A percentile compares a stretch with the other conserved stretches of the same genome.
phyloP scores from a whole-genome alignment of 2,329 filamentous ascomycete species.

The Aspergillus sp. region DNA sequence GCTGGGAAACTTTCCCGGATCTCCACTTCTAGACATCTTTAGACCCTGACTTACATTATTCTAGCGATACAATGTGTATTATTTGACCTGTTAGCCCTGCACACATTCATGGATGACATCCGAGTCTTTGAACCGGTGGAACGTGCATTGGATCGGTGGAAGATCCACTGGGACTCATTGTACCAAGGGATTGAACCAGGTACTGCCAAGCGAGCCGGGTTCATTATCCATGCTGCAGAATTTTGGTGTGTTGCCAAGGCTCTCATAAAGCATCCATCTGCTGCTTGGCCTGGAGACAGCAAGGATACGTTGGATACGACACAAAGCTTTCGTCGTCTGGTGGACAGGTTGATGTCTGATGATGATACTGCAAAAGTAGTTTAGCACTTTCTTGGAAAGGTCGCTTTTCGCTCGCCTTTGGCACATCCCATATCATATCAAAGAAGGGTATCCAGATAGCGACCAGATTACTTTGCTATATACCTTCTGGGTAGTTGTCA shows the following conservation, averaged over 20 bases:
- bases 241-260: constrained; percentile 5
- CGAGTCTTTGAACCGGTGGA: neutral
- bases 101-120: neutral
- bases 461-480: too few relatives aligned
- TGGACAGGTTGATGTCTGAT: neutral
- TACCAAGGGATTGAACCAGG: neutral
- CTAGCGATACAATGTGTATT: neutral
- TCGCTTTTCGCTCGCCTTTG: too few relatives aligned
- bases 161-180: neutral
- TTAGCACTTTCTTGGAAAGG: too few relatives aligned
- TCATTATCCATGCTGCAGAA: constrained; percentile 1
- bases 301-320: neutral
- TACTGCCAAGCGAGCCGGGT: neutral
- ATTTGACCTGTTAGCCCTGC: neutral
- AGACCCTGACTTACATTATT: too few relatives aligned
- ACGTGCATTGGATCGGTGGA: neutral
- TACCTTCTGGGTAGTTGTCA: too few relatives aligned
- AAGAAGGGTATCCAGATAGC: too few relatives aligned
- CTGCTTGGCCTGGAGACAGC: neutral
- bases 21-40: too few relatives aligned
- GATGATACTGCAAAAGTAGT: too few relatives aligned
- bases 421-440: too few relatives aligned
- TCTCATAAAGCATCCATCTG: neutral
- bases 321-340: neutral
- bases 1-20: rapidly evolving